Evolutionary conservation across 768 basidiomycete genomes (phyloP), one percentile per base, ranked within the genome.

Genomic region (Collybia sordida): DNA sequence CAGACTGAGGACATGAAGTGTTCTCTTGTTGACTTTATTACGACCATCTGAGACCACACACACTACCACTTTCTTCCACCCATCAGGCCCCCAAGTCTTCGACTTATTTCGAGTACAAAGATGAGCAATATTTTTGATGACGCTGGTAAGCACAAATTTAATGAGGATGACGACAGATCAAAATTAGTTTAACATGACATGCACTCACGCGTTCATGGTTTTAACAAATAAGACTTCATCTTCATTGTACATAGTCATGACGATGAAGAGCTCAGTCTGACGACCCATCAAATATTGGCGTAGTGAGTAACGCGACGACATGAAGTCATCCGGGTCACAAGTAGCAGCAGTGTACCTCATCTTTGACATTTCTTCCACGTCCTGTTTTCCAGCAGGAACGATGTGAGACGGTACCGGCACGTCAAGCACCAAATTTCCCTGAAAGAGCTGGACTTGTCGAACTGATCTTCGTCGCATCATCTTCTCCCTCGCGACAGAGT

Each of bases 191-290:
- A 48, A 38, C 45, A 19, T 4, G 19, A 47, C 18, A 6, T 21
- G 36, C 37, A 75, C 86, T 60, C 61, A 87, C 85, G 88, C 82
- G 58, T 92, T 91, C 88, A 93, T 91, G 9, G 90, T 93, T 62
- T 77, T 80, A 62, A 74, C 73, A 64, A 91, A 92, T 22, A 90
- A 72, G 7, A 85, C 72, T 62, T 91, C 88, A 61, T 91, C 90
- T 71, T 97, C 93, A 64, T 95, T 95, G 66, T 91, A 91, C 92
- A 96, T 95, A 38, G 93, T 96, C 84, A 96, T 90, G 36, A 95
- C 93, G 58, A 97, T 91, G 71, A 96, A 94, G 12, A 97, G 77
- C 68, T 96, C 94, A 7, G 93, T 96, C 46, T 85, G 78, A 47
- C 93, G 86, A 49, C 83, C 82, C 59, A 82, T 80, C 1, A 93